Evolutionary conservation across 2,329 filamentous ascomycete genomes (phyloP).

Genomic region (Colletotrichum sp.): DNA sequence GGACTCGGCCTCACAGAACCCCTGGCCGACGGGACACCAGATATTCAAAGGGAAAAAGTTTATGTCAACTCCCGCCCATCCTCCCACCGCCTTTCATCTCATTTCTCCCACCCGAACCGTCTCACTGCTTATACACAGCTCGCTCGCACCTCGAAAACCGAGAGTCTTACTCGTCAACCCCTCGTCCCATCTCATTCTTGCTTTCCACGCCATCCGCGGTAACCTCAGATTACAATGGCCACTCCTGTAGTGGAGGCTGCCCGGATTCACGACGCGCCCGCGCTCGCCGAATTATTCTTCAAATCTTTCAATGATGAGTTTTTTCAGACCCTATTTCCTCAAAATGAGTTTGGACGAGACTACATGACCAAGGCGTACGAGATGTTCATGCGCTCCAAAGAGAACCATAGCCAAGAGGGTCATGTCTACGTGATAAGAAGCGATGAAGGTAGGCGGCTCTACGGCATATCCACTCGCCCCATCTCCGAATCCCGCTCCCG

Average conservation of each 20-base stretch:
- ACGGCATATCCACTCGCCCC: neutral
- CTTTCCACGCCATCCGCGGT: neutral
- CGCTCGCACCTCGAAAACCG: neutral
- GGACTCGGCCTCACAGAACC: neutral
- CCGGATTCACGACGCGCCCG: neutral
- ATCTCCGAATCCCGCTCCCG: neutral
- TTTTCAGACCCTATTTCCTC: slow-evolving; percentile 15
- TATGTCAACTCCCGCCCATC: neutral
- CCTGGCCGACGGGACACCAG: neutral
- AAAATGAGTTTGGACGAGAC: slow-evolving; percentile 8
- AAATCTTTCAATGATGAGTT: slow-evolving; percentile 16
- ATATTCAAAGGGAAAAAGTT: neutral
- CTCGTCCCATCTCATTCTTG: neutral
- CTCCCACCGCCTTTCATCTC: neutral
- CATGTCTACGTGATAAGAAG: slow-evolving; percentile 11
- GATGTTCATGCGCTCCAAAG: slow-evolving; percentile 9
- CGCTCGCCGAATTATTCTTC: slow-evolving; percentile 15
- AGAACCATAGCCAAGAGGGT: neutral
- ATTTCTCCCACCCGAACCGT: neutral
- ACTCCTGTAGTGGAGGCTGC: slow-evolving; percentile 5
- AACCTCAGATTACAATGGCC: neutral
- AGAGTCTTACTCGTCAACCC: neutral
- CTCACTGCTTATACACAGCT: neutral
- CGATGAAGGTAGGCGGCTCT: neutral
- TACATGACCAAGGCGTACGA: slow-evolving; percentile 4